phyloP scores from a whole-genome alignment of 352 stramenopile species.

The Globisporangium recalcitrans region DNA sequence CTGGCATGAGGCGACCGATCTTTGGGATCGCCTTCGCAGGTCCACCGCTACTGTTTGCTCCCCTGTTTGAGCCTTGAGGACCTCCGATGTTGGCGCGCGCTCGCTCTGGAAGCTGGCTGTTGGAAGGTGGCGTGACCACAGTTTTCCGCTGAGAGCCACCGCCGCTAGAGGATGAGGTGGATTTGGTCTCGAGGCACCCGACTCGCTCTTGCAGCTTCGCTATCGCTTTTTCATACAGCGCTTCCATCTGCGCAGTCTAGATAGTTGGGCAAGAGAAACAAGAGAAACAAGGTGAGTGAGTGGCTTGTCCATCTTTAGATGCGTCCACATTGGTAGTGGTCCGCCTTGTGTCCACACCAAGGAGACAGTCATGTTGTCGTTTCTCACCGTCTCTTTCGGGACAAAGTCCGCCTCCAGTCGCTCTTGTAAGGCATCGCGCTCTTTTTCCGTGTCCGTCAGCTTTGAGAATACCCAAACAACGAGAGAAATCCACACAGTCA shows the following conservation, averaged over 20 bases:
- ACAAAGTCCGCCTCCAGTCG: constrained; percentile 53
- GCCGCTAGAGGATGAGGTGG: not conserved
- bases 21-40: constrained; percentile 35
- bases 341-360: not conserved
- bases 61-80: not conserved
- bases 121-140: constrained; percentile 10
- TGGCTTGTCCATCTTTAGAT: not conserved
- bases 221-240: constrained; percentile 64
- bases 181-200: constrained; percentile 46
- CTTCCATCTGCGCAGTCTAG: constrained; percentile 70
- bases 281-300: not conserved
- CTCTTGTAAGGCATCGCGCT: constrained; percentile 30
- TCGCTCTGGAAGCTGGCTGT: constrained; percentile 18
- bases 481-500: constrained; percentile 1
- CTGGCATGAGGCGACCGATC: constrained; percentile 54
- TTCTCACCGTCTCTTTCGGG: constrained; percentile 38
- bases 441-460: constrained; percentile 27
- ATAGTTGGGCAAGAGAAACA: not conserved
- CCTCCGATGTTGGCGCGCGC: constrained; percentile 13
- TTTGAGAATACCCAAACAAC: too few relatives aligned
- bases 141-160: constrained; percentile 19
- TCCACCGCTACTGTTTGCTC: not conserved
- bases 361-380: not conserved
- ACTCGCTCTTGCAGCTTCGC: constrained; percentile 67
- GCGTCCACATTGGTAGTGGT: not conserved